Base-by-base conservation (phyloP, 2,329 filamentous ascomycete species). In the Microdochium paspali region DNA sequence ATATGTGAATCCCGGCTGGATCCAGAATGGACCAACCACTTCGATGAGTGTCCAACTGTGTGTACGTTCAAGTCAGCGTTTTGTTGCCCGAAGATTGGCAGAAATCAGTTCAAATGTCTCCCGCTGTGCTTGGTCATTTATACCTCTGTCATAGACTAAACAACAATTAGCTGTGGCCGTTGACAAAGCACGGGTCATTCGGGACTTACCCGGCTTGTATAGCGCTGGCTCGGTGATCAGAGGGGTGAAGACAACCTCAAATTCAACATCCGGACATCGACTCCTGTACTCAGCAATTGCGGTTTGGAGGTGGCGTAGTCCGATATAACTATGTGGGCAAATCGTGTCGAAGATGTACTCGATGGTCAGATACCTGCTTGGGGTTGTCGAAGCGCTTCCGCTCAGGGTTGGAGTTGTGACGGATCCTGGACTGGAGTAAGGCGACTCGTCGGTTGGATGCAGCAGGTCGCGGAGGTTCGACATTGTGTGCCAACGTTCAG, bases 311-410 rank as follows among this genome's bases (percentile, higher is more conserved):
- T 66, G 69, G 48, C 63, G 68, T 51, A 73, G 67, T 49, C 69
- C 67, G 49, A 77, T 63, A 53, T 73, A 78, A 53, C 71, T 76
- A 64, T 72, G 77, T 3, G 74, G 72, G 49, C 75, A 79, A 31
- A 74, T 61, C 6, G 72, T 65, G 56, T 78, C 75, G 31, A 70
- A 61, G 53, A 75, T 71, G 43, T 75, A 60, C 44, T 74, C 69
- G 49, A 77, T 67, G 10, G 59, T 60, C 53, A 74, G 62, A 44
- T 56, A 51, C 15, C 50, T 54, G 5, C 46, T 69, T 12, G 46
- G 5, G 43, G 23, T 28, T 39, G 13, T 12, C 26, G 46, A 35
- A 15, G 45, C 51, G 12, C 48, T 32, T 6, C 20, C 40, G 24
- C 44, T 21, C 18, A 23, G 30, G 21, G 25, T 44, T 12, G 44